Evolutionary conservation across 1,284 basidiomycete species (phyloP).

Genomic region (Vanrija sp.): DNA sequence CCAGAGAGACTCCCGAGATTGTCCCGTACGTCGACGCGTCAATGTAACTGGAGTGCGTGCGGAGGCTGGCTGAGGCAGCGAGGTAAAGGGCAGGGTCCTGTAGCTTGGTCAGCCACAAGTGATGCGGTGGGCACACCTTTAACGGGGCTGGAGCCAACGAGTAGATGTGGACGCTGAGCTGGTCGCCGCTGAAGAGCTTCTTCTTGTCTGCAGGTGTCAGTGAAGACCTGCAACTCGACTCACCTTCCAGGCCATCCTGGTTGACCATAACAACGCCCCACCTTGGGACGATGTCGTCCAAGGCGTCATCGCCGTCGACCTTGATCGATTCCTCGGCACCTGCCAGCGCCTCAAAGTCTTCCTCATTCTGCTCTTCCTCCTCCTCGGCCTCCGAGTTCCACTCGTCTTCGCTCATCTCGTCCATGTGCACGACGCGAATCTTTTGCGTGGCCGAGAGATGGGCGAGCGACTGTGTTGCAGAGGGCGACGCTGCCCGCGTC

Average conservation of each 20-base stretch:
- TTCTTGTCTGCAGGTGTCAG: conserved; percentile 31
- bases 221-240: not conserved
- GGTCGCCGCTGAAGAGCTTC: conserved; percentile 27
- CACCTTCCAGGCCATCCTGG: conserved; percentile 36
- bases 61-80: conserved; percentile 21
- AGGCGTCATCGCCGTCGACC: not conserved
- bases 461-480: conserved; percentile 25
- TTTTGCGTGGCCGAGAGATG: conserved; percentile 27
- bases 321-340: conserved; percentile 8
- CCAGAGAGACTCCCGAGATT: conserved; percentile 31
- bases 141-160: conserved; percentile 29
- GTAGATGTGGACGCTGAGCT: conserved; percentile 38
- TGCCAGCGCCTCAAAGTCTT: conserved; percentile 10
- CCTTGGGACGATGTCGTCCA: conserved; percentile 12
- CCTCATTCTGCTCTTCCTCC: conserved; percentile 17
- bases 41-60: conserved; percentile 20
- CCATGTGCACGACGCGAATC: conserved; percentile 44
- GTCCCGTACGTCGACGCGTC: conserved; percentile 33
- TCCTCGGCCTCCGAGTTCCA: conserved; percentile 33
- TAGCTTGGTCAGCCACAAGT: not conserved
- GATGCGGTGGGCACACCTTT: conserved; percentile 1
- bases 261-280: conserved; percentile 40
- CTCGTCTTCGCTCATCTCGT: conserved; percentile 39
- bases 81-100: conserved; percentile 41
- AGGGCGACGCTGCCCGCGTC: conserved; percentile 1